Conservation (phyloP, 176 grass and related monocot species). For the Hordeum marinum region DNA sequence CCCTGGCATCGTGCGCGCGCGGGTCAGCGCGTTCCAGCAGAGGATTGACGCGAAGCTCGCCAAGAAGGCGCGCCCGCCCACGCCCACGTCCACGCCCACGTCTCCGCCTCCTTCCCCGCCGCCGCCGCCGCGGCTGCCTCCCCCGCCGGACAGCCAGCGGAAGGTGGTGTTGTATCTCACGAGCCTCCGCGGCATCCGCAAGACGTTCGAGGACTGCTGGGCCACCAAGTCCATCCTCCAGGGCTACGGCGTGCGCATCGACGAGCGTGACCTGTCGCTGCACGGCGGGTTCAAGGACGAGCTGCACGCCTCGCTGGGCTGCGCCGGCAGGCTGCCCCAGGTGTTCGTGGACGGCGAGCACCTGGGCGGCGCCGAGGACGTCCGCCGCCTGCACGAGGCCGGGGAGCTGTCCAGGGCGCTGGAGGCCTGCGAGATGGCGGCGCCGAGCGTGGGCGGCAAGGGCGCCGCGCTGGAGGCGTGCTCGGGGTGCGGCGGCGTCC, state of each 20-base stretch:
- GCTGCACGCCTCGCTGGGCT: constrained; percentile 45
- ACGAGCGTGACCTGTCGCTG: constrained; percentile 92
- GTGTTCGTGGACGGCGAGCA: constrained; percentile 61
- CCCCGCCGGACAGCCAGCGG: constrained; percentile 29
- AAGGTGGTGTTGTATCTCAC: constrained; percentile 84
- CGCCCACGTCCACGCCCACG: background rate
- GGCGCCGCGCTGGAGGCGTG: constrained; percentile 29
- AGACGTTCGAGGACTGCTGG: constrained; percentile 92
- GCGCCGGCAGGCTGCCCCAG: constrained; percentile 50
- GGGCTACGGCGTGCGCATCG: constrained; percentile 64
- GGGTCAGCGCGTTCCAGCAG: constrained; percentile 72
- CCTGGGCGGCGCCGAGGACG: constrained; percentile 66
- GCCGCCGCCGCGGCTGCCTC: background rate
- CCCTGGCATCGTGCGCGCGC: constrained; percentile 61
- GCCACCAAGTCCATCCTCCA: constrained; percentile 51
- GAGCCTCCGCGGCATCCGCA: constrained; percentile 81
- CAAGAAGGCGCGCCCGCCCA: constrained; percentile 12
- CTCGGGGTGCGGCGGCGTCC: constrained; percentile 77
- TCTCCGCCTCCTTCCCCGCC: background rate
- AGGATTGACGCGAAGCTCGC: constrained; percentile 66
- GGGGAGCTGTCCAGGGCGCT: constrained; percentile 53
- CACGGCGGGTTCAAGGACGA: constrained; percentile 89
- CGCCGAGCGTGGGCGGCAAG: constrained; percentile 16
- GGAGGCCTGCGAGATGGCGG: constrained; percentile 50
- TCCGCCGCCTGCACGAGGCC: constrained; percentile 66